Base-by-base conservation (phyloP, 2,329 filamentous ascomycete species). In the Claviceps sp. region DNA sequence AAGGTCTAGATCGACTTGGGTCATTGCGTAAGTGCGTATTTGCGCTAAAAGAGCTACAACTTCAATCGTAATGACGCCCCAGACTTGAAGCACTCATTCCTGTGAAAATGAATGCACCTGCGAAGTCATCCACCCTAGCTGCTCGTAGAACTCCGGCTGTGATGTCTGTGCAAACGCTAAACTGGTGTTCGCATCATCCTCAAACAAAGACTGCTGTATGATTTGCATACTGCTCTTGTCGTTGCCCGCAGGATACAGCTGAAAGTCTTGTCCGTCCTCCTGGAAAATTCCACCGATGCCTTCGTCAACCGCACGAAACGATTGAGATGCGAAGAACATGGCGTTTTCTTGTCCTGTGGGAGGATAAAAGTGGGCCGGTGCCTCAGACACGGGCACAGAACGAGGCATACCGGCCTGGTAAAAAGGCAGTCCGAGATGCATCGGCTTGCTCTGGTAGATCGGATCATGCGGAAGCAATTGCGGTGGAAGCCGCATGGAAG, bases 251-350 rank as follows among this genome's bases (percentile, higher is more conserved):
- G 50, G 34, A 61, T 77, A 88, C 16, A 89, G 73, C 17, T 78
- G 75, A 59, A 88, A 89, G 64, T 88, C 84, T 11, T 65, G 68
- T n/a, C 70, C 69, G 24, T 72, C 68, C 10, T 64, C 69, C n/a
- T 64, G 68, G 47, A 67, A 68, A 37, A 69, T 67, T 34, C 83
- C 81, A 42, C 79, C 77, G 58, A 81, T 85, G 41, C 75, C 77
- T 60, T 88, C 84, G 55, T 89, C 84, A 26, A 81, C 73, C 24
- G 80, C 76, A 17, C 71, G 70, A 54, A 81, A 65, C 0, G 82
- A 82, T 43, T 75, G 74, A 47, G 85, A 81, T 10, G 84, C 85
- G 66, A 76, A 85, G 37, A 88, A 74, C 70, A 87, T 85, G 1
- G 81, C 70, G 54, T 84, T 82, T 39, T 77, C 75, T 59, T 87